A percentile compares a stretch with the other conserved stretches of the same genome.
Conservation (phyloP, 768 basidiomycete genomes). For the Asterophora parasitica region DNA sequence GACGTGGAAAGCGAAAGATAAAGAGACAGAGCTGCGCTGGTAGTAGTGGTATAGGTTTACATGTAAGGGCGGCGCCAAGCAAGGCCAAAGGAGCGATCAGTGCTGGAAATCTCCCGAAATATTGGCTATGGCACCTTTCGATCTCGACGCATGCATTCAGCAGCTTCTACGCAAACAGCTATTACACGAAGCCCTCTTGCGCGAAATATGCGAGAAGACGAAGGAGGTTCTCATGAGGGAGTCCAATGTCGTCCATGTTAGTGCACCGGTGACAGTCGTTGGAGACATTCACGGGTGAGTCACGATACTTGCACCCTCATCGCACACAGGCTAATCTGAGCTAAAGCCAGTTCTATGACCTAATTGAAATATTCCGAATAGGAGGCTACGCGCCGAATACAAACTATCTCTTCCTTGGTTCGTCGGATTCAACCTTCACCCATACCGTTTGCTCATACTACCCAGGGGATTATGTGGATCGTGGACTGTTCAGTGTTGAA, state of each 20-base stretch:
- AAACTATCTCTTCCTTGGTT: slow-evolving; percentile 97
- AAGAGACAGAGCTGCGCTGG: slow-evolving; percentile 13
- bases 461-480: slow-evolving; percentile 96
- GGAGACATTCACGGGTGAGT: slow-evolving; percentile 98
- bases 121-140: slow-evolving; percentile 64
- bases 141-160: slow-evolving; percentile 94
- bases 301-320: slow-evolving; percentile 11
- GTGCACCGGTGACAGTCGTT: slow-evolving; percentile 95
- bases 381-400: slow-evolving; percentile 95
- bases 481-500: slow-evolving; percentile 96
- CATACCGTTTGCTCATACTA: slow-evolving; percentile 14
- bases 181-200: slow-evolving; percentile 87
- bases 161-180: slow-evolving; percentile 90
- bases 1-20: slow-evolving; percentile 13
- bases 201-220: slow-evolving; percentile 99
- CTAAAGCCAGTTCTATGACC: slow-evolving; percentile 96
- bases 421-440: slow-evolving; percentile 25
- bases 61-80: slow-evolving; percentile 28
- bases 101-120: slow-evolving; percentile 14
- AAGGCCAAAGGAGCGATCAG: slow-evolving; percentile 32
- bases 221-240: slow-evolving; percentile 99
- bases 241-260: slow-evolving; percentile 96
- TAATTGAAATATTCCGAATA: slow-evolving; percentile 98
- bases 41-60: slow-evolving; percentile 9
- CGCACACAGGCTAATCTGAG: slow-evolving; percentile 28